A percentile compares a stretch with the other conserved stretches of the same genome.
phyloP scores from a whole-genome alignment of 176 grass and related monocot species.

The Eleusine indica region DNA sequence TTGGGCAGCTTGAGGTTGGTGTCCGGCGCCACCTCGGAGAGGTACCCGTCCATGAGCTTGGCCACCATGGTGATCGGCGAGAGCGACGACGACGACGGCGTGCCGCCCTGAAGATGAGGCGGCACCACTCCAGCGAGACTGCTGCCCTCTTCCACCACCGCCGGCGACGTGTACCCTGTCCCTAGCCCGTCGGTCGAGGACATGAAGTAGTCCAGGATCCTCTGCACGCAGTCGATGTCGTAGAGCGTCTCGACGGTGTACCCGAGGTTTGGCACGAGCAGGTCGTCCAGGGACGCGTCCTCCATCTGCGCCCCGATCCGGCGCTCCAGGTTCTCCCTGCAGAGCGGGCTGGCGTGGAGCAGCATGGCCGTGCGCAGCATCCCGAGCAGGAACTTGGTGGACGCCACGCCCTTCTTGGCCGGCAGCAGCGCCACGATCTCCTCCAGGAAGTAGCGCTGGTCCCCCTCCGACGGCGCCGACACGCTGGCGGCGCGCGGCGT shows the following conservation, averaged over 20 bases:
- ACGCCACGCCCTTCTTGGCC: conserved; percentile 67
- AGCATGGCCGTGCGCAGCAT: conserved; percentile 80
- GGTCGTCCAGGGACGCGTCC: conserved; percentile 75
- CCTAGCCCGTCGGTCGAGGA: conserved; percentile 50
- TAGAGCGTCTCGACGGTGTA: conserved; percentile 79
- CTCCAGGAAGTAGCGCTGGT: conserved; percentile 87
- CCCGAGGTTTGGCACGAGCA: conserved; percentile 77
- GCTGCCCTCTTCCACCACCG: conserved; percentile 47
- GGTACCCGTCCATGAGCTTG: conserved; percentile 83
- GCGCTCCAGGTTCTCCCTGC: conserved; percentile 76
- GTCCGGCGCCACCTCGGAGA: conserved; percentile 75
- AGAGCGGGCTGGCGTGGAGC: conserved; percentile 69
- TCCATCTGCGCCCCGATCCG: conserved; percentile 81
- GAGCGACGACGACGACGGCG: conserved; percentile 37
- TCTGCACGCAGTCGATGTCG: conserved; percentile 84
- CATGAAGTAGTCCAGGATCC: conserved; percentile 92
- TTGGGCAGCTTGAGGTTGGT: conserved; percentile 78
- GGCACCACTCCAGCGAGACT: conserved; percentile 22
- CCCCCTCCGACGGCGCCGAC: conserved; percentile 56
- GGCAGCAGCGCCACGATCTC: conserved; percentile 89
- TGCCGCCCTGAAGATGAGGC: conserved; percentile 10
- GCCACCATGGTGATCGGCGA: conserved; percentile 67
- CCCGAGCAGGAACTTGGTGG: conserved; percentile 71
- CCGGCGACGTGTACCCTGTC: conserved; percentile 49
- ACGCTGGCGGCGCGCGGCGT: conserved; percentile 51